Evolutionary conservation across 2,329 filamentous ascomycete species (phyloP).

Genomic region (Arthrobotrys sinensis): DNA sequence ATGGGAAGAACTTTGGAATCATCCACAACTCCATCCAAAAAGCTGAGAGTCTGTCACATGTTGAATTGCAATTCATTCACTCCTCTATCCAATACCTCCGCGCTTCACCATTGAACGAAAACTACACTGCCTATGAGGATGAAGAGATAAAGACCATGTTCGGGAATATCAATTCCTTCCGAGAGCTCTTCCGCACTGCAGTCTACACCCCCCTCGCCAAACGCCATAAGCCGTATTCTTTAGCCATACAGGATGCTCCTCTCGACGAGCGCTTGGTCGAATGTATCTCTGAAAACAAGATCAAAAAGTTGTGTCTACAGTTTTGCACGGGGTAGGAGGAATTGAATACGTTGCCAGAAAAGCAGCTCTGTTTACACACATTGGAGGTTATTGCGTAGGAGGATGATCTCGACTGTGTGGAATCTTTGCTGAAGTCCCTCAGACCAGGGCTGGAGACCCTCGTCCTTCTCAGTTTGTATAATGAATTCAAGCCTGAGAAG

Average conservation of each 20-base stretch:
- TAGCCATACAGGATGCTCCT: neutral
- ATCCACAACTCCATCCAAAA: too few relatives aligned
- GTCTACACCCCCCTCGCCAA: neutral
- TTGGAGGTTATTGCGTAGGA: neutral
- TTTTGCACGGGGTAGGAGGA: neutral
- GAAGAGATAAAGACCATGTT: neutral
- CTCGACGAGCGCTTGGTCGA: neutral
- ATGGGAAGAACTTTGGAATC: too few relatives aligned
- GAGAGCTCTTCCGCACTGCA: neutral
- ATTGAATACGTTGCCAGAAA: neutral
- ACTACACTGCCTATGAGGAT: neutral
- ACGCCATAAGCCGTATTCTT: neutral
- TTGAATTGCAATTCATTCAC: too few relatives aligned
- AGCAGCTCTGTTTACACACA: neutral
- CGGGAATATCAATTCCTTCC: neutral
- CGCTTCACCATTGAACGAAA: too few relatives aligned
- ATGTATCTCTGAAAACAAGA: neutral
- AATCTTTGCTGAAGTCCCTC: neutral
- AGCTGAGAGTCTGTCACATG: too few relatives aligned
- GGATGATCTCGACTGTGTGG: neutral
- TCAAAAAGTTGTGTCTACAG: neutral
- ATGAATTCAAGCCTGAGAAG: neutral
- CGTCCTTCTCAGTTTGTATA: neutral
- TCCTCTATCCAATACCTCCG: too few relatives aligned
- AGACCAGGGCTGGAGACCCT: neutral